Base-by-base conservation (phyloP, 1,284 basidiomycete genomes). In the Trametes pubescens region DNA sequence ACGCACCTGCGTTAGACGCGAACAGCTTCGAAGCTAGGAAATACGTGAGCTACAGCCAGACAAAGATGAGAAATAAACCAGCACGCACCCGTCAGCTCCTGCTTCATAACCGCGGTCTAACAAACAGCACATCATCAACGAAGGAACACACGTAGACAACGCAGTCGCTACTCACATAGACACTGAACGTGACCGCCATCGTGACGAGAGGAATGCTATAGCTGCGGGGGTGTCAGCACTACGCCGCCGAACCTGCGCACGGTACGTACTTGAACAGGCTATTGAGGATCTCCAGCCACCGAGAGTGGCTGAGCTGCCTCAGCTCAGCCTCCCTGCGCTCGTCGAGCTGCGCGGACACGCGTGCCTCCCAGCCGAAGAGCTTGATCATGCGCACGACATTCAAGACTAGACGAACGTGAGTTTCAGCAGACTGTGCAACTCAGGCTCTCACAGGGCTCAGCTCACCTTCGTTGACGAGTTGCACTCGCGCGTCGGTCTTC, bases 181-280 rank as follows among this genome's bases (percentile, higher is more conserved):
- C 81, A 6, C 82, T 82, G 69, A 87, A 92, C 0, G 90, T 90
- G 32, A 82, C 81, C 37, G 85, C 74, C 84, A 92, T 92, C 4
- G 85, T 87, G 51, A 87, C 67, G 2, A 89, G 77, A 0, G 91
- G 89, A 35, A 91, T 84, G 43, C 86, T 61, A 65, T 80, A 84
- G 72, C 86, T 89, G 62, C 24, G 29, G 18, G 26, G 34, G n/a
- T 44, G 9, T 59, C 29, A 51, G 44, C 14, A 48, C 34, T 3
- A 6, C 4, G 18, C 21, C 26, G 5, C n/a, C 10, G 7, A 21
- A 44, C 11, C n/a, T 5, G 34, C 11, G 14, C 13, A 21, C n/a
- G 11, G 11, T 4, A 35, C 80, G 53, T 35, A 82, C 79, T 79
- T 82, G 65, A 79, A 66, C 57, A 67, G 70, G 46, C 69, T 74